Evolutionary conservation across 2,329 filamentous ascomycete genomes (phyloP).

Genomic region (Aspergillus tanneri): DNA sequence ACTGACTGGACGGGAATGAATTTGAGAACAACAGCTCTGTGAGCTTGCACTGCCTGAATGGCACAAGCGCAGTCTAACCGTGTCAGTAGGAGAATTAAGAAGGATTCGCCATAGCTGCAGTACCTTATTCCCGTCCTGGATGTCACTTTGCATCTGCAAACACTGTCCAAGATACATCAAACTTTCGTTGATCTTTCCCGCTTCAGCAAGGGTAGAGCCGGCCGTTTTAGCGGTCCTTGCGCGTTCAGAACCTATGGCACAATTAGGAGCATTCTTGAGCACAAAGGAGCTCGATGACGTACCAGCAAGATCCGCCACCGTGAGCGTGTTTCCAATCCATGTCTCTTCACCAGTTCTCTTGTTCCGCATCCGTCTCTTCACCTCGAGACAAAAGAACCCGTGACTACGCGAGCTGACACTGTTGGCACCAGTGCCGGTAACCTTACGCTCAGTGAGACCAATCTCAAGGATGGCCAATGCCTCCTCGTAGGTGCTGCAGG

Average conservation of each 20-base stretch:
- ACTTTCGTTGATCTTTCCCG: slow-evolving; percentile 97
- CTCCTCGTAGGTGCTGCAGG: slow-evolving; percentile 78
- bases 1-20: slow-evolving; percentile 67
- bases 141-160: slow-evolving; percentile 88
- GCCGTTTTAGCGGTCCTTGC: slow-evolving; percentile 92
- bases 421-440: slow-evolving; percentile 89
- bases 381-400: slow-evolving; percentile 92
- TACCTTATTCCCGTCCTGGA: slow-evolving; percentile 72
- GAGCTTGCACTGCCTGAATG: slow-evolving; percentile 80
- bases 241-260: slow-evolving; percentile 68
- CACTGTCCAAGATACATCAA: slow-evolving; percentile 98
- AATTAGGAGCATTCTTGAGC: slow-evolving; percentile 20
- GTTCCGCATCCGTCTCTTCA: slow-evolving; percentile 70
- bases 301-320: slow-evolving; percentile 88
- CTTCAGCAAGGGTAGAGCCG: slow-evolving; percentile 87
- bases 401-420: slow-evolving; percentile 89
- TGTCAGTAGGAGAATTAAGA: slow-evolving; percentile 13
- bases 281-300: slow-evolving; percentile 19
- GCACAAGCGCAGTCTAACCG: slow-evolving; percentile 66
- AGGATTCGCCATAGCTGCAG: slow-evolving; percentile 7
- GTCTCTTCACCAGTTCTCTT: slow-evolving; percentile 54
- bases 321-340: slow-evolving; percentile 78
- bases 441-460: slow-evolving; percentile 79
- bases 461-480: slow-evolving; percentile 88
- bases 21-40: slow-evolving; percentile 86